phyloP scores from a whole-genome alignment of 805 yeast genomes.

The Metschnikowia lochheadii region DNA sequence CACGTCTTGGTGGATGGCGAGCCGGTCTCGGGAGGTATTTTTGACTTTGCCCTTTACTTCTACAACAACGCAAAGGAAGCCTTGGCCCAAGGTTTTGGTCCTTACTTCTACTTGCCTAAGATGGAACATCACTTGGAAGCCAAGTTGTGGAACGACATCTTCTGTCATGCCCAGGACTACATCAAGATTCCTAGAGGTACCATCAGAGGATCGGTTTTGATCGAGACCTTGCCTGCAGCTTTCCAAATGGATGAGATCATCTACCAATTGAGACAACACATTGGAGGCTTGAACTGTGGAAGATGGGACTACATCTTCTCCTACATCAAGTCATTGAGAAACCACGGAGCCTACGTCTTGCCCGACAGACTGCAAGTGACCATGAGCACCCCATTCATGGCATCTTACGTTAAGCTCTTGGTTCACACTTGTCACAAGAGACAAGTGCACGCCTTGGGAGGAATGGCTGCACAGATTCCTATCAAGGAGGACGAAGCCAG shows the following conservation, averaged over 20 bases:
- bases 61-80: constrained; percentile 67
- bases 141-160: constrained; percentile 77
- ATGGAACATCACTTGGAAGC: constrained; percentile 87
- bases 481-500: constrained; percentile 65
- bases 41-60: constrained; percentile 77
- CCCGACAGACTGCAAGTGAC: constrained; percentile 81
- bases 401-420: constrained; percentile 67
- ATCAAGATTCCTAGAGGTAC: constrained; percentile 69
- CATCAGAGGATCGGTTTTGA: constrained; percentile 74
- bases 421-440: constrained; percentile 73
- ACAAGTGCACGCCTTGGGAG: constrained; percentile 85
- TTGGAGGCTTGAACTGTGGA: constrained; percentile 81
- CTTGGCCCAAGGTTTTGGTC: constrained; percentile 65
- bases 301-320: constrained; percentile 88
- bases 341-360: constrained; percentile 58
- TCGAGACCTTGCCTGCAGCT: constrained; percentile 81
- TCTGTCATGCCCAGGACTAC: constrained; percentile 71
- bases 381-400: constrained; percentile 79
- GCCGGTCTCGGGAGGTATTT: constrained; percentile 71
- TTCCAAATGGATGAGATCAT: constrained; percentile 84
- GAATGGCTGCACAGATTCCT: constrained; percentile 87
- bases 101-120: constrained; percentile 79
- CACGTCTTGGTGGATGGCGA: constrained; percentile 70
- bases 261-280: constrained; percentile 71
- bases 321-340: constrained; percentile 71